Percentiles rank a stretch among this genome's conserved stretches.
Conservation (phyloP, 176 grass and related monocot species). For the Aegilops longissima region DNA sequence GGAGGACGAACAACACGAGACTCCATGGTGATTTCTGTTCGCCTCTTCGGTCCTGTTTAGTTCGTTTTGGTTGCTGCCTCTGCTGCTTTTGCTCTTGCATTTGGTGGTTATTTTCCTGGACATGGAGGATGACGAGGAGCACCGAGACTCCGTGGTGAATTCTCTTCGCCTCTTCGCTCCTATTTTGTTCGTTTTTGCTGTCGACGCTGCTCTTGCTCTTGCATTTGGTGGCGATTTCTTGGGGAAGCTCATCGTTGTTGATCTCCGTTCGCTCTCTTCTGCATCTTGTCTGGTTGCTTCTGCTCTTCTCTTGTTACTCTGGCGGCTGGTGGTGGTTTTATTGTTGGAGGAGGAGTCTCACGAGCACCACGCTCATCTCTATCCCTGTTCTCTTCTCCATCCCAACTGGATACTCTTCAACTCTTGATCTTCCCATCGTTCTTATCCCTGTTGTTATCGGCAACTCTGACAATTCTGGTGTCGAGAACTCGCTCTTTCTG, state of each 20-base stretch:
- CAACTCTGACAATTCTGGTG: neutral
- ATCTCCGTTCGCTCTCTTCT: neutral
- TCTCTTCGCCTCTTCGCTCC: conserved; percentile 1
- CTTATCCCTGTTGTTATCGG: neutral
- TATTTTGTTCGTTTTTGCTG: neutral
- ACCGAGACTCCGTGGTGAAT: neutral
- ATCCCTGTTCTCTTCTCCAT: neutral
- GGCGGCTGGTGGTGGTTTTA: neutral
- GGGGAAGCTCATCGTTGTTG: neutral
- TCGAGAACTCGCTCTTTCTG: neutral
- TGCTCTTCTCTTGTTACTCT: neutral
- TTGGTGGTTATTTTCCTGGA: neutral
- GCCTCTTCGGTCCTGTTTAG: too few relatives aligned
- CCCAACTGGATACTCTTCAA: neutral
- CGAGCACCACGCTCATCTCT: neutral
- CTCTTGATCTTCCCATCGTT: neutral
- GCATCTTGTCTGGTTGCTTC: too few relatives aligned
- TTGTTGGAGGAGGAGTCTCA: neutral
- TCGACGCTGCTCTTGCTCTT: neutral
- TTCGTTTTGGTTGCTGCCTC: neutral
- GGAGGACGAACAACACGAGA: neutral
- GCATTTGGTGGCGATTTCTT: neutral
- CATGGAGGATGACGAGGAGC: neutral
- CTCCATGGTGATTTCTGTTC: neutral
- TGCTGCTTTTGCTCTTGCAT: neutral